Evolutionary conservation across 2,329 filamentous ascomycete genomes (phyloP), one percentile per base, ranked within the genome.

Genomic region (Trichoderma lentiforme): DNA sequence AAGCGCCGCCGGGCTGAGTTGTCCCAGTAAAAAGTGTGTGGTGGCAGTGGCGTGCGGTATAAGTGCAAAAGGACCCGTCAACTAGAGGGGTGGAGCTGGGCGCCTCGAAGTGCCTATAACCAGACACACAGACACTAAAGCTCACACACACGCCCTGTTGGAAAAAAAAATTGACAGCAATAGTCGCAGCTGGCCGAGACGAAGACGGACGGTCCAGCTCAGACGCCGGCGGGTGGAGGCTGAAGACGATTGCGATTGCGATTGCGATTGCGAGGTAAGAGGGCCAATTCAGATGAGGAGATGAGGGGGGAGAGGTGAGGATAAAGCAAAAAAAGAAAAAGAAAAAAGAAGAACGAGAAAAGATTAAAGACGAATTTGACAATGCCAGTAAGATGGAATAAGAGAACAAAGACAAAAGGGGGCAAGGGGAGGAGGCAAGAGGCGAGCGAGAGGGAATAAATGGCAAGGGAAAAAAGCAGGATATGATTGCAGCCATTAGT

Each of bases 391-490:
- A 56, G 63, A 43, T 34, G n/a, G 56, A 62, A 51, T 21, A 63
- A 57, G n/a, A 64, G 71, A 58, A 30, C 57, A 72, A 51, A 66
- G 61, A 60, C 63, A 64, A 70, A 69, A 51, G 72, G 64, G 71
- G 74, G 74, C 62, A 68, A 71, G 74, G 73, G 70, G 73, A 70
- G 36, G 72, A 60, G 58, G 39, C 47, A 67, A 69, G 28, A 64
- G 57, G 63, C 53, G 62, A 65, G 69, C 32, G 51, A 72, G 71
- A 73, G 71, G 71, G 71, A 71, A 73, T 71, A 71, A 66, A 71
- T 51, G 67, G 68, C 51, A 51, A 66, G 56, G 58, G 64, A 26
- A 68, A 69, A 67, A 73, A 58, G 71, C 71, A 66, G 71, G 61
- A 71, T 71, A 71, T 71, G 61, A 66, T 43, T 71, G 56, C 70